Conservation (phyloP, 2,329 filamentous ascomycete genomes). For the Mycosphaerelloides madeirae region DNA sequence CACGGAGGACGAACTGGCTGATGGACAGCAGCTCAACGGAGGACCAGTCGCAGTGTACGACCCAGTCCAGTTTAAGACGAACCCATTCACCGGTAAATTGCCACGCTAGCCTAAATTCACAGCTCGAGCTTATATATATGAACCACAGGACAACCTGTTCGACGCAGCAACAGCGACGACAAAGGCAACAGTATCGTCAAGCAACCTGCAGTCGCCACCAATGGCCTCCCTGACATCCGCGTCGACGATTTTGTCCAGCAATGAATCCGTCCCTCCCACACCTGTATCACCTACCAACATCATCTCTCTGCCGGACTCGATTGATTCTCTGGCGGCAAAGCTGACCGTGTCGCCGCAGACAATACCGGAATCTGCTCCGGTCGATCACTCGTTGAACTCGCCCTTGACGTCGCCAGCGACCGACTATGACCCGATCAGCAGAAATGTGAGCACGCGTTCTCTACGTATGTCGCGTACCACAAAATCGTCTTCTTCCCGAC, state of each 20-base stretch:
- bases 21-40: slow-evolving; percentile 17
- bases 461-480: slow-evolving; percentile 19
- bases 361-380: slow-evolving; percentile 25
- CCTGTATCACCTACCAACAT: slow-evolving; percentile 20
- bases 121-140: slow-evolving; percentile 6
- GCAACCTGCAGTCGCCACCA: slow-evolving; percentile 17
- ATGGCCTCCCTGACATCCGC: slow-evolving; percentile 31
- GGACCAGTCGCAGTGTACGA: slow-evolving; percentile 21
- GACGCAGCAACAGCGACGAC: slow-evolving; percentile 20
- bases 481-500: slow-evolving; percentile 18
- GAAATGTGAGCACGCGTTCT: slow-evolving; percentile 29
- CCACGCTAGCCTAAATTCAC: not conserved
- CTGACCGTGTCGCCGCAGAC: slow-evolving; percentile 29
- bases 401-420: slow-evolving; percentile 23
- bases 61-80: slow-evolving; percentile 26
- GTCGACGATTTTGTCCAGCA: slow-evolving; percentile 28
- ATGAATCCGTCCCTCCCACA: slow-evolving; percentile 17
- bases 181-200: slow-evolving; percentile 13
- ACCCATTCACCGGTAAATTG: slow-evolving; percentile 31
- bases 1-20: slow-evolving; percentile 27
- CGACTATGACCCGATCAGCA: slow-evolving; percentile 24
- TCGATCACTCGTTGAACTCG: slow-evolving; percentile 23
- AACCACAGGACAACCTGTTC: slow-evolving; percentile 22
- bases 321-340: slow-evolving; percentile 28
- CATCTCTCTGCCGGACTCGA: slow-evolving; percentile 23